A percentile compares a stretch with the other conserved stretches of the same genome.
Conservation (phyloP, 2,329 filamentous ascomycete species). For the Fusarium nurragi region DNA sequence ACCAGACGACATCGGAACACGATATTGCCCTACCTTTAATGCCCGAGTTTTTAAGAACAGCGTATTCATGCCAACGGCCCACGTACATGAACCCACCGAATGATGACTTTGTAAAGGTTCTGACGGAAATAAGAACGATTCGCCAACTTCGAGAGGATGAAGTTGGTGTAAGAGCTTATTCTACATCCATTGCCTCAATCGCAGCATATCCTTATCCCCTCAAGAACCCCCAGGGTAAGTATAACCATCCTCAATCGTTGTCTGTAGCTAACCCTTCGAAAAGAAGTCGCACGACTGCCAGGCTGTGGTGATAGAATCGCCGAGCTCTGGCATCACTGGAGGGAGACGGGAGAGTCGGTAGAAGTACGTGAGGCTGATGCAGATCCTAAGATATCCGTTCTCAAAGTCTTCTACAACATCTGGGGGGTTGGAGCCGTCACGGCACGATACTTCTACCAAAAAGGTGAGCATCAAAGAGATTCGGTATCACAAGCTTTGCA, state of each 20-base stretch:
- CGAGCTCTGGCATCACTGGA: constrained; percentile 80
- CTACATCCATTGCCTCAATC: constrained; percentile 83
- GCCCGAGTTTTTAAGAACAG: constrained; percentile 69
- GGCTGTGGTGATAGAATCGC: constrained; percentile 86
- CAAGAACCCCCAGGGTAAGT: constrained; percentile 54
- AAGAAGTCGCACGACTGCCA: constrained; percentile 69
- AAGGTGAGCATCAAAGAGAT: constrained; percentile 50
- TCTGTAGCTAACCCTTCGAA: background rate
- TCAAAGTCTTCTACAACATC: constrained; percentile 81
- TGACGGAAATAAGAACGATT: constrained; percentile 78
- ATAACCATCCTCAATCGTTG: background rate
- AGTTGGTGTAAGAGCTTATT: constrained; percentile 86
- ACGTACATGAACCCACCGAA: constrained; percentile 79
- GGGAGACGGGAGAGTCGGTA: constrained; percentile 64
- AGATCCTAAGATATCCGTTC: constrained; percentile 70
- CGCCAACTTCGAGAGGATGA: constrained; percentile 78
- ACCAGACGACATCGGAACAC: constrained; percentile 81
- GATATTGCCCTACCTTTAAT: constrained; percentile 72
- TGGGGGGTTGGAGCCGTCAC: constrained; percentile 91
- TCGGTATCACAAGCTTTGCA: background rate
- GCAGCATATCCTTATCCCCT: constrained; percentile 77
- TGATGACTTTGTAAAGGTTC: constrained; percentile 74
- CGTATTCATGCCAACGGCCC: constrained; percentile 82
- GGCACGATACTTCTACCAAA: constrained; percentile 81
- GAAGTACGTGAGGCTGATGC: constrained; percentile 71